Evolutionary conservation across 768 basidiomycete species (phyloP).

Genomic region (Suillus occidentalis): DNA sequence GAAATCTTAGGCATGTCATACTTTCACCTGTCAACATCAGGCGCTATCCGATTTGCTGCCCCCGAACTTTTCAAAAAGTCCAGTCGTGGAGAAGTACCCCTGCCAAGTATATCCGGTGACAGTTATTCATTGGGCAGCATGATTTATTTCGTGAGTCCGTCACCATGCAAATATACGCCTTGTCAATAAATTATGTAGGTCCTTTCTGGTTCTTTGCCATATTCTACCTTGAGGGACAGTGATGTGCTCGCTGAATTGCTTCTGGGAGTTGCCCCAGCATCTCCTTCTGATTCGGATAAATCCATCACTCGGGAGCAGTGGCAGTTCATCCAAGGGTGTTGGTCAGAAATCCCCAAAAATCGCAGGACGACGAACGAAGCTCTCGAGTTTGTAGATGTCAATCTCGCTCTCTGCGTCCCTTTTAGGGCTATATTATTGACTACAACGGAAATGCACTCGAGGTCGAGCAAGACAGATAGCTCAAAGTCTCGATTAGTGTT

Average conservation of each 20-base stretch:
- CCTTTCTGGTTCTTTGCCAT: slow-evolving; percentile 7
- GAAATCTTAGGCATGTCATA: slow-evolving; percentile 33
- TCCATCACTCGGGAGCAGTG: slow-evolving; percentile 4
- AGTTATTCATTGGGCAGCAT: slow-evolving; percentile 40
- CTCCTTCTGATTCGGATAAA: neutral
- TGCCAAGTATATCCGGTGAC: slow-evolving; percentile 34
- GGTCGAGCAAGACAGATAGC: neutral
- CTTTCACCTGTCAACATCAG: slow-evolving; percentile 27
- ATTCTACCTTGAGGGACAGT: slow-evolving; percentile 2
- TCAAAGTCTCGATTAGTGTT: slow-evolving; percentile 1
- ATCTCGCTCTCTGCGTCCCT: slow-evolving; percentile 1
- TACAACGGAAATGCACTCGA: neutral
- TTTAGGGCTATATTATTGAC: neutral
- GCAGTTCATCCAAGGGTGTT: slow-evolving; percentile 5
- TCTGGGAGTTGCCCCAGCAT: neutral
- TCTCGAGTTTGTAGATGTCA: slow-evolving; percentile 3
- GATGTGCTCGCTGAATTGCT: slow-evolving; percentile 5
- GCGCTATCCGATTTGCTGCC: slow-evolving; percentile 8
- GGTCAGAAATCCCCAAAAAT: slow-evolving; percentile 15
- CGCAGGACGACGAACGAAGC: neutral
- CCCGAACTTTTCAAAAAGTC: slow-evolving; percentile 7
- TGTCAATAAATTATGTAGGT: slow-evolving; percentile 1
- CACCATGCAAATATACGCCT: neutral
- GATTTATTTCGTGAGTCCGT: slow-evolving; percentile 4
- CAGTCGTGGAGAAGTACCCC: neutral